Evolutionary conservation across 2,329 filamentous ascomycete species (phyloP), one percentile per base, ranked within the genome.

Genomic region (Cladosporium cucumerinum): DNA sequence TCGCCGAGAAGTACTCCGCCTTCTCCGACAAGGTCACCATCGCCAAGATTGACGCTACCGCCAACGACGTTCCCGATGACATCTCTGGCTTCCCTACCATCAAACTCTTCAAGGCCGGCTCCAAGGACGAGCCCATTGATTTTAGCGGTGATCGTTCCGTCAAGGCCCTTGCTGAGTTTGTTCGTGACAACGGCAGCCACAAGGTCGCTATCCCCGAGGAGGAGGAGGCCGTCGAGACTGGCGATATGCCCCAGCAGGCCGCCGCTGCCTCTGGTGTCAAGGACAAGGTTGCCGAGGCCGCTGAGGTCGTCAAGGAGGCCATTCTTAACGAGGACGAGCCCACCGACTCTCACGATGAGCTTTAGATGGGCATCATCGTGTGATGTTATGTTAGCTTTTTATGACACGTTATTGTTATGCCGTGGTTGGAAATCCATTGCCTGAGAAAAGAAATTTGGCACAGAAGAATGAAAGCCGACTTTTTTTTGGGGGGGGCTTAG

Each of bases 81-180:
- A 92, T 99, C 76, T 87, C 92, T 80, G 95, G 95, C 69, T 99
- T 99, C 90, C 95, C 95, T 65, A 99, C 95, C 79, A 97, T 99
- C 87, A 98, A 98, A 87, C 87, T 99, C 72, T 99, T 88, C 90
- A 87, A 92, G 69, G 95, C 95, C 73, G 93, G 93, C 75, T 85
- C 86, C 80, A 99, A 99, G 88, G 85, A 86, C 75, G 83, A 87
- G 72, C 91, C 95, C 66, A 80, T 97, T 69, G 92, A 92, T 73
- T 99, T 97, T 87, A 86, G 84, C 70, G 95, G 95, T 73, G 86
- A 89, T 70, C 92, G 95, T 75, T 95, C 92, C 63, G 82, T 97
- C 64, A 92, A 97, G 83, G 95, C 98, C 78, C 87, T 99, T 67
- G 89, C 91, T 75, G 86, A 89, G 74, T 99, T 99, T 83, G 86